Conservation (phyloP, 1,139 yeast genomes). For the Scheffersomyces quercinus region DNA sequence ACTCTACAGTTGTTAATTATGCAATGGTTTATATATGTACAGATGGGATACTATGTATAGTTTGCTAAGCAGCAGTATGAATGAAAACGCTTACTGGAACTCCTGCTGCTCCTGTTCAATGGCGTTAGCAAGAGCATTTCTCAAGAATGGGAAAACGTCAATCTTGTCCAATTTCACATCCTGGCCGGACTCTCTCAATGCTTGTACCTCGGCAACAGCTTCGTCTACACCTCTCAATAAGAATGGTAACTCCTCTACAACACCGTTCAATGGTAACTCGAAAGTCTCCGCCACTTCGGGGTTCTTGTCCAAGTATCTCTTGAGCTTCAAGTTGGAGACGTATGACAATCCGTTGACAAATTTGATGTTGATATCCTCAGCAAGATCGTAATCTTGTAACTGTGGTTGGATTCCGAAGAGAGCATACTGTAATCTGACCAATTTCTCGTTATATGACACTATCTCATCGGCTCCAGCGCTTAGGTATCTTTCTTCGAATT, state of each 20-base stretch:
- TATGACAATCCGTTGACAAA: constrained; percentile 69
- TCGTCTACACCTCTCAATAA: constrained; percentile 46
- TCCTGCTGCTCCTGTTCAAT: constrained; percentile 12
- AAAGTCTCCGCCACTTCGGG: constrained; percentile 19
- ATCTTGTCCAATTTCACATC: constrained; percentile 35
- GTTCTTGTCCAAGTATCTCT: constrained; percentile 24
- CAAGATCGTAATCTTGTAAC: constrained; percentile 40
- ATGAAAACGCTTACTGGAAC: background rate
- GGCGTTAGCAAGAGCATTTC: constrained; percentile 28
- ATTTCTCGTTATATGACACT: constrained; percentile 61
- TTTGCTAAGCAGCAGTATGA: too few relatives aligned
- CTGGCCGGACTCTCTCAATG: constrained; percentile 37
- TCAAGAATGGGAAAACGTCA: constrained; percentile 44
- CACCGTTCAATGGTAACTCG: constrained; percentile 37
- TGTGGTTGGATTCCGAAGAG: constrained; percentile 71
- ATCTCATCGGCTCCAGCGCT: constrained; percentile 59
- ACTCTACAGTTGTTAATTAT: too few relatives aligned
- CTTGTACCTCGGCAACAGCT: constrained; percentile 54
- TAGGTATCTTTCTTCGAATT: constrained; percentile 61
- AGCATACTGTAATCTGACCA: constrained; percentile 78
- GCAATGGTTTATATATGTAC: background rate
- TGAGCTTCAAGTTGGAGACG: constrained; percentile 66
- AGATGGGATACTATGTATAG: background rate
- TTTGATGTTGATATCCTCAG: constrained; percentile 52
- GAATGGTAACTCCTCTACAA: constrained; percentile 46